A percentile compares a stretch with the other conserved stretches of the same genome.
Conservation (phyloP, 2,329 filamentous ascomycete species). For the Calonectria honghensis region DNA sequence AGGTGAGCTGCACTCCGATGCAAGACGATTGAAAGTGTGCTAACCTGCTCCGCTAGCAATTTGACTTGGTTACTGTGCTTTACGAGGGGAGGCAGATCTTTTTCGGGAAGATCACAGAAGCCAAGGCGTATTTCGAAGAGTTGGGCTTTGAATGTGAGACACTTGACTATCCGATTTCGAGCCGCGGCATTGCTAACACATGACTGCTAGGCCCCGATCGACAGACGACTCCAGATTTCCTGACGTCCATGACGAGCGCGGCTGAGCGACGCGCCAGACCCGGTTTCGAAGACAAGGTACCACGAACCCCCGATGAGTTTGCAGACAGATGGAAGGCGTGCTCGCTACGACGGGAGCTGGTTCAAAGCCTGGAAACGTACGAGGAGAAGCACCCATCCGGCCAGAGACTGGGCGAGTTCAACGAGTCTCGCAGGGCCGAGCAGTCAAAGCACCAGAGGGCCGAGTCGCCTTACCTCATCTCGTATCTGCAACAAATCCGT, state of each 20-base stretch:
- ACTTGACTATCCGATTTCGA: constrained; percentile 59
- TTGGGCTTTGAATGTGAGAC: constrained; percentile 79
- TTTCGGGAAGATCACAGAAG: constrained; percentile 75
- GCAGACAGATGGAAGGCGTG: constrained; percentile 59
- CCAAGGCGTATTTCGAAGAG: constrained; percentile 76
- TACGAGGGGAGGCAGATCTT: constrained; percentile 81
- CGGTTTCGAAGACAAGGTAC: constrained; percentile 59
- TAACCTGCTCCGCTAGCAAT: constrained; percentile 54
- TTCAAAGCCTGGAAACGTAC: not conserved
- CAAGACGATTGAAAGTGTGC: not conserved
- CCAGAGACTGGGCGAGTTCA: constrained; percentile 37
- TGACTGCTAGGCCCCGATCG: not conserved
- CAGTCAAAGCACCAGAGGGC: constrained; percentile 62
- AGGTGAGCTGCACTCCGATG: constrained; percentile 58
- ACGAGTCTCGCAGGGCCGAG: constrained; percentile 41
- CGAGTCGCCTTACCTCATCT: constrained; percentile 70
- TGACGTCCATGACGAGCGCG: constrained; percentile 72
- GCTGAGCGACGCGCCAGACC: constrained; percentile 59
- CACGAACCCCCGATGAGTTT: constrained; percentile 63
- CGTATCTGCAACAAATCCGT: constrained; percentile 66
- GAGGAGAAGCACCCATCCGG: not conserved
- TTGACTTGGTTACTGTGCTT: constrained; percentile 81
- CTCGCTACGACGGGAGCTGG: constrained; percentile 42
- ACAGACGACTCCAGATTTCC: constrained; percentile 78
- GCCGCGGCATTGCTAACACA: not conserved